Conservation (phyloP, 192 early-diverging fungal genomes). For the Lobosporangium transversale region DNA sequence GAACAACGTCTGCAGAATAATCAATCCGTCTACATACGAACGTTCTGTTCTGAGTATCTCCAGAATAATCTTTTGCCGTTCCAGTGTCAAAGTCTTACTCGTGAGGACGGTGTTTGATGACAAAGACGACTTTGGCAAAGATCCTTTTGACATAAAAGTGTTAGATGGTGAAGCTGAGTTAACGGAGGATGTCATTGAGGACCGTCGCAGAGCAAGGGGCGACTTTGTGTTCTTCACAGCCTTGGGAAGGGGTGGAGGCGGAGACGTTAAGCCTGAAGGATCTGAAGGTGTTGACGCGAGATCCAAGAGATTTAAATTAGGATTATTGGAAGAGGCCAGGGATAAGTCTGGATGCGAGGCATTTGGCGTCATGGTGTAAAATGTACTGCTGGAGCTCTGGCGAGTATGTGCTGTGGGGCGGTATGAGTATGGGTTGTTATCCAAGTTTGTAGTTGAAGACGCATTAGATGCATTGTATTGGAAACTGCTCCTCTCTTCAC, state of each 20-base stretch:
- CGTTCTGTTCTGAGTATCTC: conserved; percentile 88
- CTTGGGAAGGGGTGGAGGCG: conserved; percentile 13
- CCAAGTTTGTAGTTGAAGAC: conserved; percentile 38
- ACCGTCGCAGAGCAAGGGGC: conserved; percentile 26
- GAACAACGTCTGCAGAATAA: conserved; percentile 63
- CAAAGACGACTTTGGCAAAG: conserved; percentile 30
- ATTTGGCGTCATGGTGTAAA: conserved; percentile 37
- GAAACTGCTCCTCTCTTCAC: conserved; percentile 17
- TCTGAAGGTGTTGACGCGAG: neutral
- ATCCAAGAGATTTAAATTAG: conserved; percentile 14
- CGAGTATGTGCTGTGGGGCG: conserved; percentile 12
- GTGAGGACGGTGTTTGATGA: conserved; percentile 7
- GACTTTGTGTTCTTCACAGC: conserved; percentile 38
- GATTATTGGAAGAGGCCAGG: neutral
- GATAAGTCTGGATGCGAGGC: conserved; percentile 42
- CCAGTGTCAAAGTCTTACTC: conserved; percentile 43
- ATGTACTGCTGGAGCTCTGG: conserved; percentile 30
- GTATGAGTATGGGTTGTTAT: conserved; percentile 6
- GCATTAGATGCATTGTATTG: conserved; percentile 42
- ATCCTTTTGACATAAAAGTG: conserved; percentile 17
- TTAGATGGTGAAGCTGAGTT: conserved; percentile 20
- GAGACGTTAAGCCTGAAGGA: neutral
- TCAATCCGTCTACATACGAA: conserved; percentile 85
- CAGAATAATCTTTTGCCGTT: conserved; percentile 72
- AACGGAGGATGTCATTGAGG: conserved; percentile 24